Base-by-base conservation (phyloP, 148 eudicot genomes). In the Chenopodium quinoa region DNA sequence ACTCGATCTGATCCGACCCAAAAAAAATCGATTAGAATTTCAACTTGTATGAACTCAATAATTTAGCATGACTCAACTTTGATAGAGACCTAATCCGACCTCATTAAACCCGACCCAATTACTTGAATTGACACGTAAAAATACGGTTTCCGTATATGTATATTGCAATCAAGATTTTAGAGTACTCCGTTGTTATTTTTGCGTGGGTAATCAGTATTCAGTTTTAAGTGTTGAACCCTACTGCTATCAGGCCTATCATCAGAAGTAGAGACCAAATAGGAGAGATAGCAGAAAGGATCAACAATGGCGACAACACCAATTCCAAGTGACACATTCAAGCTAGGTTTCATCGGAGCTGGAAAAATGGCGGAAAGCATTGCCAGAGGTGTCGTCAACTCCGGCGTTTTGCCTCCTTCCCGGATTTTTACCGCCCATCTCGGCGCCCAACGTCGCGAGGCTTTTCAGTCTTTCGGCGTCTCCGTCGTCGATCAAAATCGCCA, bases 291-390 rank as follows among this genome's bases (percentile, higher is more conserved):
- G 7, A 76, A 60, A 56, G 40, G 14, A 37, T 54, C 7, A 31
- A 73, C 11, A 34, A 90, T 87, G 89, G 84, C 86, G 44, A 71
- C 78, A 31, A 20, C 78, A 4, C 89, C 92, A 31, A 91, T 92
- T 85, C 90, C 93, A 13, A 54, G 63, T 16, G 97, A 97, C 52
- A 86, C 88, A 0, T 94, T 76, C 94, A 97, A 92, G 29, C 32
- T 94, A 31, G 99, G 99, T 17, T 97, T 97, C 77, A 91, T 97
- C 62, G 99, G 99, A 29, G 98, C 99, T 22, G 99, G 99, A 5
- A 96, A 97, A 81, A 90, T 97, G 98, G 98, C 99, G 0, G 99
- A 94, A 87, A 94, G 98, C 82, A 97, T 97, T 8, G 99, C 99
- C 22, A 84, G 89, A 80, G 98, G 99, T 1, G 87, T 92, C 4